Conservation (phyloP, 2,329 filamentous ascomycete genomes). For the Aureobasidium sp. region DNA sequence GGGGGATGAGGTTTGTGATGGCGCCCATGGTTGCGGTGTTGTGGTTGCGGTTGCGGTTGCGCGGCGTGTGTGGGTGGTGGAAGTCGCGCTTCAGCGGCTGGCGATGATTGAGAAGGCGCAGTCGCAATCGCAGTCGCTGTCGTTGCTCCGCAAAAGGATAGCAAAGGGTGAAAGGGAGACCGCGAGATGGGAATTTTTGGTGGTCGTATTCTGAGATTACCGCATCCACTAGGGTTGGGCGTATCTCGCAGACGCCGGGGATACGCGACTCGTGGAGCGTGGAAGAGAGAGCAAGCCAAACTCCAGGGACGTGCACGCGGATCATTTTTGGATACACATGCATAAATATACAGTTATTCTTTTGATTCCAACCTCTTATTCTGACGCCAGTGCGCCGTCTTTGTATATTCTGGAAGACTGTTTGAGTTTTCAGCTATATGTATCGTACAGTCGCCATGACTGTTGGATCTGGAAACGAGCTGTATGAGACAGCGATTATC, state of each 20-base stretch:
- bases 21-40: slow-evolving; percentile 29
- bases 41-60: background rate
- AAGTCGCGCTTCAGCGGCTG: background rate
- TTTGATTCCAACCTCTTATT: background rate
- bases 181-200: background rate
- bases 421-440: background rate
- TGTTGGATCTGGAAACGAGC: background rate
- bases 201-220: background rate
- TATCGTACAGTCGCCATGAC: background rate
- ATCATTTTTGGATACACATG: background rate
- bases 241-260: background rate
- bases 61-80: background rate
- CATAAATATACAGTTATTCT: background rate
- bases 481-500: background rate
- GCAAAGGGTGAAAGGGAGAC: background rate
- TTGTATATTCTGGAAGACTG: background rate
- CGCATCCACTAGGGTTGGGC: background rate
- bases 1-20: slow-evolving; percentile 49
- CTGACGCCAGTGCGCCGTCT: background rate
- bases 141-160: background rate
- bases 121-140: background rate
- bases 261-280: background rate
- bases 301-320: background rate
- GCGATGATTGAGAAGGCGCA: background rate
- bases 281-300: background rate